Evolutionary conservation across 1,284 basidiomycete species (phyloP).

Genomic region (Lignosus rhinocerotis): DNA sequence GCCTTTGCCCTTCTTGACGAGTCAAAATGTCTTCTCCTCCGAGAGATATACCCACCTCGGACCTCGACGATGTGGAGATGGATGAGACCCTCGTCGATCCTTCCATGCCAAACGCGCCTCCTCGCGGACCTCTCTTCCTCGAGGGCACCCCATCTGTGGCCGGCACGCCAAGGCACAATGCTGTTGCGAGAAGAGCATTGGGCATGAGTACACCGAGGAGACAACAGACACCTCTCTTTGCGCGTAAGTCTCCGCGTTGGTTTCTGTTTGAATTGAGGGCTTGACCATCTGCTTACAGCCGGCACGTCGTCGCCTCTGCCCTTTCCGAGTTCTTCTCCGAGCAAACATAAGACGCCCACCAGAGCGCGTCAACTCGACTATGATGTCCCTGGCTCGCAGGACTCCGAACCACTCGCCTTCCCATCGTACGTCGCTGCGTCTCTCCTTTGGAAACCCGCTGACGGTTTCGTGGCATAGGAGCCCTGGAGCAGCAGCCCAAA

Average conservation of each 20-base stretch:
- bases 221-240: constrained; percentile 55
- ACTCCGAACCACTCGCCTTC: constrained; percentile 65
- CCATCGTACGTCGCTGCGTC: constrained; percentile 48
- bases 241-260: constrained; percentile 40
- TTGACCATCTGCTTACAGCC: constrained; percentile 31
- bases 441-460: background rate
- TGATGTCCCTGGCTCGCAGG: constrained; percentile 35
- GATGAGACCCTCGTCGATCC: constrained; percentile 36
- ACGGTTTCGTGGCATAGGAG: constrained; percentile 22
- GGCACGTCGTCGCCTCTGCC: constrained; percentile 70
- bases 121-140: constrained; percentile 56
- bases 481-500: constrained; percentile 42
- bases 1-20: background rate
- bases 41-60: constrained; percentile 66
- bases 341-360: constrained; percentile 41
- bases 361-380: constrained; percentile 33
- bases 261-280: background rate
- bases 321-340: constrained; percentile 74
- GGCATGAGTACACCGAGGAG: constrained; percentile 56
- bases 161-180: constrained; percentile 46
- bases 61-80: constrained; percentile 59
- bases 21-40: constrained; percentile 66
- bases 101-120: constrained; percentile 47
- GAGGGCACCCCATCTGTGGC: constrained; percentile 57
- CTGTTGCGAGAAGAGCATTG: constrained; percentile 60